A percentile compares a stretch with the other conserved stretches of the same genome.
phyloP scores from a whole-genome alignment of 2,329 filamentous ascomycete species.

The Calonectria crousiana region DNA sequence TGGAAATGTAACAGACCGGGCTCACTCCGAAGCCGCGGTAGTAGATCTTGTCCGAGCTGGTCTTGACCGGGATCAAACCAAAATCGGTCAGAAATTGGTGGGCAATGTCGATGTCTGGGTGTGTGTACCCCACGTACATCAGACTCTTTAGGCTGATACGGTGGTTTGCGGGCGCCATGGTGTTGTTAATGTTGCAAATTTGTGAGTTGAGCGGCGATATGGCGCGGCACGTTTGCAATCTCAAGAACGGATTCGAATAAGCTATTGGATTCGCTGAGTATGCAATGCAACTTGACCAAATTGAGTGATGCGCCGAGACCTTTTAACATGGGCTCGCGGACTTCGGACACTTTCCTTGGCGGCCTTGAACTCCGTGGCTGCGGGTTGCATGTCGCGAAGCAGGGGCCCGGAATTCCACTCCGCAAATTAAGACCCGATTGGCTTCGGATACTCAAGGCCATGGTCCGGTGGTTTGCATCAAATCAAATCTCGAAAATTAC shows the following conservation, averaged over 20 bases:
- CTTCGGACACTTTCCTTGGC: neutral
- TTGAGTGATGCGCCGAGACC: neutral
- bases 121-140: neutral
- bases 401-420: neutral
- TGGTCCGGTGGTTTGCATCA: neutral
- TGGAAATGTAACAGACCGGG: neutral
- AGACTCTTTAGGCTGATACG: neutral
- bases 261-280: neutral
- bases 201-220: too few relatives aligned
- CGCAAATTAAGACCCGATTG: neutral
- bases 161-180: neutral
- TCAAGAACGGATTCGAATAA: neutral
- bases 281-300: neutral
- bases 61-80: neutral
- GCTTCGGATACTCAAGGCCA: neutral
- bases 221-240: neutral
- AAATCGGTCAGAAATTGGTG: neutral
- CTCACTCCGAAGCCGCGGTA: constrained; percentile 1
- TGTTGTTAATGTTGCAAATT: neutral
- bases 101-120: neutral
- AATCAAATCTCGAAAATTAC: neutral
- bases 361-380: neutral
- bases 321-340: neutral
- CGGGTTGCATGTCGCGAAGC: neutral
- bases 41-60: neutral